Conservation (phyloP, 1,284 basidiomycete genomes). For the Austroboletus novae-zelandiae region DNA sequence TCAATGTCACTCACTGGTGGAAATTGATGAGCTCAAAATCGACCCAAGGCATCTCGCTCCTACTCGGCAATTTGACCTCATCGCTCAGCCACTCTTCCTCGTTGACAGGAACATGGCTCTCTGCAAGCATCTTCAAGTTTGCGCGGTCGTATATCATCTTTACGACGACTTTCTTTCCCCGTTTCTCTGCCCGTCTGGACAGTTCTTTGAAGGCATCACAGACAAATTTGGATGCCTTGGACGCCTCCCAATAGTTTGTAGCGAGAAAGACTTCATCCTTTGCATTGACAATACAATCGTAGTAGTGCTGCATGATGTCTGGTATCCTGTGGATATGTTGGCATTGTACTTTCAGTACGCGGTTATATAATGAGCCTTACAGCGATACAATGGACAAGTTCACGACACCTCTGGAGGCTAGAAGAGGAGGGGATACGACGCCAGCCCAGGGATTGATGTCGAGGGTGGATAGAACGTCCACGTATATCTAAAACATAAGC, state of each 20-base stretch:
- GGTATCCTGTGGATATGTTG: slow-evolving; percentile 44
- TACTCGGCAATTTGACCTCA: slow-evolving; percentile 54
- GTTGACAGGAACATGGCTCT: slow-evolving; percentile 55
- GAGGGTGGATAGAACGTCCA: slow-evolving; percentile 51
- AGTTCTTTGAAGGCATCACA: slow-evolving; percentile 55
- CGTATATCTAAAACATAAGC: slow-evolving; percentile 45
- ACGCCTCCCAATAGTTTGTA: slow-evolving; percentile 58
- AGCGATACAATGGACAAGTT: slow-evolving; percentile 51
- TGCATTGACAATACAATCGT: slow-evolving; percentile 54
- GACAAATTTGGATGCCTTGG: slow-evolving; percentile 51
- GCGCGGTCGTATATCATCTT: slow-evolving; percentile 72
- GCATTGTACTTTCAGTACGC: not conserved
- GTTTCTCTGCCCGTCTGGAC: slow-evolving; percentile 45
- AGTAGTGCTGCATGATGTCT: slow-evolving; percentile 61
- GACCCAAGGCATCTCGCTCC: slow-evolving; percentile 59
- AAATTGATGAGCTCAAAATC: slow-evolving; percentile 61
- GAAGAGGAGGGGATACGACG: slow-evolving; percentile 53
- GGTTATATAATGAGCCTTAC: slow-evolving; percentile 19
- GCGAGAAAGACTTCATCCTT: slow-evolving; percentile 60
- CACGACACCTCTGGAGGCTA: slow-evolving; percentile 56
- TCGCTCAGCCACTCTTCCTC: slow-evolving; percentile 45
- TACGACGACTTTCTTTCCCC: slow-evolving; percentile 50
- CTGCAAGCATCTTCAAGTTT: slow-evolving; percentile 52
- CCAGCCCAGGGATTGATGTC: slow-evolving; percentile 51
- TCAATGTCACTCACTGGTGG: slow-evolving; percentile 31